These are phyloP conservation scores for Hymenoscyphus occultus DNA, from an alignment of 2,329 filamentous ascomycete genomes.

Conservation along the genomic window DNA sequence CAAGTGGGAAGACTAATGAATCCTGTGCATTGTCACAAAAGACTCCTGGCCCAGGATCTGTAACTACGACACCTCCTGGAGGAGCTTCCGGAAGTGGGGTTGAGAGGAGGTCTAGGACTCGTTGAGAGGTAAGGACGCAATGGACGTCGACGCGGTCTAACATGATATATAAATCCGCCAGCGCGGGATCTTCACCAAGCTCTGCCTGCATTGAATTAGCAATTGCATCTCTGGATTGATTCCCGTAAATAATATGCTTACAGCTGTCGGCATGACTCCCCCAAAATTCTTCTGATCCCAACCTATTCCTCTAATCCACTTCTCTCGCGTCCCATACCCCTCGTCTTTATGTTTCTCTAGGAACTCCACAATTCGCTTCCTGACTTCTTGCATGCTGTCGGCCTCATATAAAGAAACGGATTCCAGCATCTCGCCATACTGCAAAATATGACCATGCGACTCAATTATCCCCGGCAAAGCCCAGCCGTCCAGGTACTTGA, in stretches of 20 bases:
- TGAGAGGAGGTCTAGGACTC: slow-evolving; percentile 60
- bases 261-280: slow-evolving; percentile 59
- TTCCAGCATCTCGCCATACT: slow-evolving; percentile 65
- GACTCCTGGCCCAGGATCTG: slow-evolving; percentile 60
- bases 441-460: slow-evolving; percentile 64
- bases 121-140: slow-evolving; percentile 65
- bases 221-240: background rate
- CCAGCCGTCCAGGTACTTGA: slow-evolving; percentile 45
- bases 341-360: slow-evolving; percentile 47
- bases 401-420: slow-evolving; percentile 63
- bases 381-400: slow-evolving; percentile 53
- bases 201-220: slow-evolving; percentile 46
- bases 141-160: slow-evolving; percentile 68
- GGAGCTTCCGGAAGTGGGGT: slow-evolving; percentile 45
- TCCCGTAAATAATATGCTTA: slow-evolving; percentile 15
- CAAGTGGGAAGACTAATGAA: slow-evolving; percentile 49
- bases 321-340: slow-evolving; percentile 46
- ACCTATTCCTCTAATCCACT: slow-evolving; percentile 66
- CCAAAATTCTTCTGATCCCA: slow-evolving; percentile 69
- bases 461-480: slow-evolving; percentile 69
- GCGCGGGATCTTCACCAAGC: slow-evolving; percentile 49
- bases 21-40: slow-evolving; percentile 75
- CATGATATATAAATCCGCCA: slow-evolving; percentile 62
- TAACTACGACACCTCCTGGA: slow-evolving; percentile 62
- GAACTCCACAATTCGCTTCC: slow-evolving; percentile 51